Evolutionary conservation across 2,329 filamentous ascomycete species (phyloP), one percentile per base, ranked within the genome.

Genomic region (Dothideomycetes sp.): DNA sequence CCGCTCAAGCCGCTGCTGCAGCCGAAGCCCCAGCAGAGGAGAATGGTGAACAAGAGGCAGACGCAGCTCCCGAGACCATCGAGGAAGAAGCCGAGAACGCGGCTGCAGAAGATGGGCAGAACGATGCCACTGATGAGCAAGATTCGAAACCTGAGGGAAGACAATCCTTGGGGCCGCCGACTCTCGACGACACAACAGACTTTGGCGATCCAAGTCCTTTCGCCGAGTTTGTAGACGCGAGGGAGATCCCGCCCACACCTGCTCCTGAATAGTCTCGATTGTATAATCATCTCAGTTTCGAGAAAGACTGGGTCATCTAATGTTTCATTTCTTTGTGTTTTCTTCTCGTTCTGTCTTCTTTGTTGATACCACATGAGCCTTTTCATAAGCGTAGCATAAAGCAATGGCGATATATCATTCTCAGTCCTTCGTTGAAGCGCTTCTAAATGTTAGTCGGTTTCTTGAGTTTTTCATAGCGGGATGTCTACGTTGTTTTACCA

Each of bases 221-320:
- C 25, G 38, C 47, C 9, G 52, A 44, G 10, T 56, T 57, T 40
- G 55, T 54, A 11, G 56, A 59, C 44, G 56, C 56, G 8, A 56
- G 53, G 25, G 54, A 57, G 35, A 46, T 47, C 2, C 46, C 45
- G 19, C 37, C 36, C 11, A 45, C 43, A 17, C 41, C 49, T 10
- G 34, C 42, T 3, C 43, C 32, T 22, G 41, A 39, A 27, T 44
- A 39, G 37, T 22, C n/a, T n/a, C n/a, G n/a, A n/a, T n/a, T n/a
- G n/a, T n/a, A n/a, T n/a, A n/a, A n/a, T n/a, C n/a, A n/a, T n/a
- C n/a, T 18, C 24, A 19, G 12, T 12, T 22, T 31, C 13, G 28
- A n/a, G 7, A 31, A 31, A 24, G 22, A 24, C 28, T 7, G n/a
- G 28, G 16, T 31, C 12, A 17, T 31, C n/a, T 13, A 31, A 31